Base-by-base conservation (phyloP, 495 filamentous ascomycete species). In the Penicillium diatomitis region DNA sequence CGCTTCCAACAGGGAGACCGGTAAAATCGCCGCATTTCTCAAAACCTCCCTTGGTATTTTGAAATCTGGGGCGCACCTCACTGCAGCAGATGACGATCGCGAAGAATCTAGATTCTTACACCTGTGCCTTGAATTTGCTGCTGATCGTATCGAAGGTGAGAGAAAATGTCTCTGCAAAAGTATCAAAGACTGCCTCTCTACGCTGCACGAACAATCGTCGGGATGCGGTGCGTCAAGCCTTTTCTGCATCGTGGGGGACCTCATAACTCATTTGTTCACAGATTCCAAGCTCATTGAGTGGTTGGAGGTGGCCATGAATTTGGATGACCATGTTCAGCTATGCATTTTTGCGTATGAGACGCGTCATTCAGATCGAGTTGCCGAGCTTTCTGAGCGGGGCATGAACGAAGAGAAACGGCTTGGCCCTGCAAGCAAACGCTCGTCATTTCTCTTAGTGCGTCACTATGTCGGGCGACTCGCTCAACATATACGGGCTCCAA, bases 1-100 rank as follows among this genome's bases (percentile, higher is more conserved):
- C 8, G 59, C 65, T 28, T 61, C 59, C 7, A 68, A 66, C 48
- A 33, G 37, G 31, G 41, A 46, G 3, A 41, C 46, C 8, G 38
- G 30, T 28, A 58, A 41, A 7, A 52, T 51, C 7, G 4, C 45
- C 3, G 32, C 9, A 10, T 63, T 65, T 32, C 48, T 68, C 10
- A 41, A 33, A 32, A 46, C 35, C 29, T 47, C 51, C 49, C 39
- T 62, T 38, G 27, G 40, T n/a, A 34, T 6, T 39, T 44, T 62
- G 33, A 9, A n/a, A 33, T 8, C 9, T 31, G 12, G 31, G n/a
- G 29, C 27, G 5, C 6, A 5, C 28, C 20, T 3, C 8, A 10
- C 31, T 4, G 28, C 8, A 3, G 8, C 41, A 43, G 12, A 43
- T 27, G 6, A 27, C 5, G 29, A 32, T 4, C 7, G 33, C 29